phyloP scores from a whole-genome alignment of 2,329 filamentous ascomycete genomes.

The Ophiocordyceps camponoti-saundersi region DNA sequence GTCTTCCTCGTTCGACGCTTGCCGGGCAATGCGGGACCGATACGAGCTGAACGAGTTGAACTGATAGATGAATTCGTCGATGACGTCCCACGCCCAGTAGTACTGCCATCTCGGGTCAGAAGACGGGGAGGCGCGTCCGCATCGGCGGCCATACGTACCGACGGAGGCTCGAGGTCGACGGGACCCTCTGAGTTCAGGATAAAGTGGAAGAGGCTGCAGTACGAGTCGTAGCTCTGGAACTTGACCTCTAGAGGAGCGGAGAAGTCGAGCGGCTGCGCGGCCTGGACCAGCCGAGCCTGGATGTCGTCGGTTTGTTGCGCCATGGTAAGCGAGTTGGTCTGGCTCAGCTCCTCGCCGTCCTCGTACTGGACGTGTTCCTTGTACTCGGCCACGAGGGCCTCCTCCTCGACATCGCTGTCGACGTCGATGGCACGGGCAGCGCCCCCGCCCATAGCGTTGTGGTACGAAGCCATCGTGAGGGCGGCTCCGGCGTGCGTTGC shows the following conservation, averaged over 20 bases:
- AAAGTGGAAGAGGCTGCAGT: slow-evolving; percentile 98
- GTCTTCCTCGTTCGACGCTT: slow-evolving; percentile 79
- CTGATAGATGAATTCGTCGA: slow-evolving; percentile 99
- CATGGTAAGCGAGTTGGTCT: slow-evolving; percentile 50
- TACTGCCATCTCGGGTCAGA: slow-evolving; percentile 39
- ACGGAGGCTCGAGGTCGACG: slow-evolving; percentile 89
- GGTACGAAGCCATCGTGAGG: slow-evolving; percentile 39
- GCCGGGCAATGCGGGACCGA: slow-evolving; percentile 75
- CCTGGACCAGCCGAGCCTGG: slow-evolving; percentile 77
- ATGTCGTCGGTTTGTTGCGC: slow-evolving; percentile 75
- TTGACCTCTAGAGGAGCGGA: slow-evolving; percentile 91
- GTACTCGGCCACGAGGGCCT: slow-evolving; percentile 90
- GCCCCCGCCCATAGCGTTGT: slow-evolving; percentile 36
- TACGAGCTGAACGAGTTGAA: slow-evolving; percentile 99
- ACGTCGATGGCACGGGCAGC: slow-evolving; percentile 48
- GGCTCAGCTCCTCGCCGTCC: slow-evolving; percentile 66
- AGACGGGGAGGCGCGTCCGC: slow-evolving; percentile 2
- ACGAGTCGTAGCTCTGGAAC: slow-evolving; percentile 97
- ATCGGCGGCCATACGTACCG: slow-evolving; percentile 42
- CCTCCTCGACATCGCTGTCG: slow-evolving; percentile 91
- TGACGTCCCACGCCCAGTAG: slow-evolving; percentile 99
- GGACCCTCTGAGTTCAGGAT: slow-evolving; percentile 99
- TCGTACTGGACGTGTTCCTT: slow-evolving; percentile 91
- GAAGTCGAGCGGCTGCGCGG: slow-evolving; percentile 89
- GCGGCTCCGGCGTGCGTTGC: background rate